Percentiles rank a stretch among this genome's conserved stretches.
Conservation (phyloP, 2,329 filamentous ascomycete genomes). For the Pyricularia pennisetigena region DNA sequence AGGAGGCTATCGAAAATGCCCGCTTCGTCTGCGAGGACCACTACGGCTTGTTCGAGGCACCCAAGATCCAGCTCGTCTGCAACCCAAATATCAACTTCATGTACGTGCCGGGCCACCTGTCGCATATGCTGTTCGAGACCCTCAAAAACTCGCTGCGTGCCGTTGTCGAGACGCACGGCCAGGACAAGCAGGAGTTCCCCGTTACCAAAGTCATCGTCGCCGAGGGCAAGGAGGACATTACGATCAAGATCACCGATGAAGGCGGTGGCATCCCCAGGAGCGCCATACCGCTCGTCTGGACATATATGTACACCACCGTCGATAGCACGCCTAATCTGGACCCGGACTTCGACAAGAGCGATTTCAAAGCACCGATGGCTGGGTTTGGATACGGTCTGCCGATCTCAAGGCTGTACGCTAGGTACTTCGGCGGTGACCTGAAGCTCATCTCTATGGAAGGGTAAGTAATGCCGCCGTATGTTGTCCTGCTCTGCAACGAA, state of each 20-base stretch:
- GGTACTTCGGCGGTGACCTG: constrained; percentile 94
- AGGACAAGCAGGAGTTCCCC: constrained; percentile 92
- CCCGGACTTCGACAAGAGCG: constrained; percentile 96
- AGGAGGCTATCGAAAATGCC: constrained; percentile 97
- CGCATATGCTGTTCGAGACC: constrained; percentile 99
- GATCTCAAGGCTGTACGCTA: constrained; percentile 85
- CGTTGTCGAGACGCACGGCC: constrained; percentile 89
- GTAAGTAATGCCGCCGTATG: constrained; percentile 40
- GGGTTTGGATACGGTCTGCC: constrained; percentile 97
- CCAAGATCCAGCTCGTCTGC: constrained; percentile 93
- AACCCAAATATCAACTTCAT: constrained; percentile 93
- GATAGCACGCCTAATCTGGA: constrained; percentile 91
- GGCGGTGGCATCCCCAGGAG: constrained; percentile 91
- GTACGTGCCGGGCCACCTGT: constrained; percentile 98
- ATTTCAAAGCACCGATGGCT: constrained; percentile 99
- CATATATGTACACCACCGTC: constrained; percentile 99
- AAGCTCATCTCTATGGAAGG: constrained; percentile 99
- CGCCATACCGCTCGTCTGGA: constrained; percentile 96
- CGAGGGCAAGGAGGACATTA: constrained; percentile 97
- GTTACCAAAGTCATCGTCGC: constrained; percentile 96
- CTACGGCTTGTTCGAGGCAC: constrained; percentile 93
- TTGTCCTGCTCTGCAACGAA: background rate
- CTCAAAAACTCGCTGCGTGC: constrained; percentile 96
- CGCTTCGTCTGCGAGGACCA: constrained; percentile 99
- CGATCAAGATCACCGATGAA: constrained; percentile 96